Conservation (phyloP, 768 basidiomycete genomes). For the Sutorius australiensis region DNA sequence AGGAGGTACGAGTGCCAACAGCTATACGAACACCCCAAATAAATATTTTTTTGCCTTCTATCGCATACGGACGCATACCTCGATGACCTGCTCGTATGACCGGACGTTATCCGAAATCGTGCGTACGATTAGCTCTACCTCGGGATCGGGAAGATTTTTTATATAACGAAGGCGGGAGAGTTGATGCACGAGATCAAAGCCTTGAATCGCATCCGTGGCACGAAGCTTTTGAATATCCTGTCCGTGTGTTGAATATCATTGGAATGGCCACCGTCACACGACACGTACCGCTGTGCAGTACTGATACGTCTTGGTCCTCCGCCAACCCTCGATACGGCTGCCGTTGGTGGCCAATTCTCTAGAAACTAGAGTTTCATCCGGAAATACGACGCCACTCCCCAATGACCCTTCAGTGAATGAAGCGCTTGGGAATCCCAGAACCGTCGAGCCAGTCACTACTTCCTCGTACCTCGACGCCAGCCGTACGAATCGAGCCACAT, state of each 20-base stretch:
- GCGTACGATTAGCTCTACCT: conserved; percentile 72
- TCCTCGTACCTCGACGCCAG: conserved; percentile 92
- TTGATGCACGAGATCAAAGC: conserved; percentile 86
- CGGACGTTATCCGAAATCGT: conserved; percentile 67
- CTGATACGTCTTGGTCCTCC: conserved; percentile 75
- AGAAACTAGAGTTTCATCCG: conserved; percentile 60
- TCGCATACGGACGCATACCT: conserved; percentile 47
- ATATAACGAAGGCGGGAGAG: conserved; percentile 73
- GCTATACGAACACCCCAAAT: conserved; percentile 39
- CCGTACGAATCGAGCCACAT: conserved; percentile 80
- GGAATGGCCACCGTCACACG: not conserved
- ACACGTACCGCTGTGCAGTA: conserved; percentile 61
- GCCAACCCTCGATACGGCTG: conserved; percentile 91
- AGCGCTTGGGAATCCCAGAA: conserved; percentile 65
- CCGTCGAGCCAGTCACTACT: conserved; percentile 63
- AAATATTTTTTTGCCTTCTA: not conserved
- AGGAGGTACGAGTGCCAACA: conserved; percentile 73
- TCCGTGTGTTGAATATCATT: conserved; percentile 7
- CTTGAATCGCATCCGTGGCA: conserved; percentile 58
- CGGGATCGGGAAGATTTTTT: conserved; percentile 66
- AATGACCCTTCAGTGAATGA: conserved; percentile 48
- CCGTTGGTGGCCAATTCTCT: conserved; percentile 75
- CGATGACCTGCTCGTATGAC: conserved; percentile 84
- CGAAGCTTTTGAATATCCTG: conserved; percentile 67
- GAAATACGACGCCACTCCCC: conserved; percentile 79